Conservation (phyloP, 495 filamentous ascomycete species). For the Aspergillus affinis region DNA sequence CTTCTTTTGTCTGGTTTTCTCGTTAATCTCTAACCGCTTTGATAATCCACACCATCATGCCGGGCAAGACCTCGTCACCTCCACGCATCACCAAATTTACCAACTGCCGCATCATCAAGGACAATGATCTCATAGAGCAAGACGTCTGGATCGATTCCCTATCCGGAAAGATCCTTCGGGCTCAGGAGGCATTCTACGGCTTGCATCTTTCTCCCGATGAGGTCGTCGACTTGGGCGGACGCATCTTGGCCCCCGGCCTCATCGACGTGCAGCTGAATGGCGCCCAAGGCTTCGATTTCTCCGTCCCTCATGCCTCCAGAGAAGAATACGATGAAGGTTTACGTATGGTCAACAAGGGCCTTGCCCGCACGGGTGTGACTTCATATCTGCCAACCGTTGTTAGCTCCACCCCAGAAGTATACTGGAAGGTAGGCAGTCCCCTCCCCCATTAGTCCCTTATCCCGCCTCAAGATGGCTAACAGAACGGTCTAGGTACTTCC, state of each 20-base stretch:
- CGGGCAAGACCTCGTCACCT: conserved; percentile 36
- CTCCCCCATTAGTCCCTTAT: neutral
- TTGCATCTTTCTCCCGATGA: conserved; percentile 52
- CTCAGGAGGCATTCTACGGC: conserved; percentile 74
- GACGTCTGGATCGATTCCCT: conserved; percentile 78
- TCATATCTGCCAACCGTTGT: conserved; percentile 76
- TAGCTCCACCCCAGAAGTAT: conserved; percentile 67
- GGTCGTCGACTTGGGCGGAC: conserved; percentile 70
- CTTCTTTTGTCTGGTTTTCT: neutral
- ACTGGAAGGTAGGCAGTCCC: conserved; percentile 49
- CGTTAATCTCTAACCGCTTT: neutral
- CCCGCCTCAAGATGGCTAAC: neutral
- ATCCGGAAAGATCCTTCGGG: conserved; percentile 73
- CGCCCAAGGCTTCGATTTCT: conserved; percentile 84
- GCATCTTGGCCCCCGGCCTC: conserved; percentile 76
- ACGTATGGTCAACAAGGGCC: conserved; percentile 60
- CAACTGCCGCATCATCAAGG: conserved; percentile 71
- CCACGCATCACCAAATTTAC: conserved; percentile 75
- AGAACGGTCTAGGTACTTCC: conserved; percentile 56
- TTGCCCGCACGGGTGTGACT: conserved; percentile 77
- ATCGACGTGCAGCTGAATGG: conserved; percentile 88
- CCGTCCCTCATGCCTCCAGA: conserved; percentile 62
- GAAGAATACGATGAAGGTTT: conserved; percentile 65
- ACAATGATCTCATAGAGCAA: conserved; percentile 60
- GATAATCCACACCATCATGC: conserved; percentile 23